Base-by-base conservation (phyloP, 805 yeast genomes). In the Saturnispora kantuleensis region DNA sequence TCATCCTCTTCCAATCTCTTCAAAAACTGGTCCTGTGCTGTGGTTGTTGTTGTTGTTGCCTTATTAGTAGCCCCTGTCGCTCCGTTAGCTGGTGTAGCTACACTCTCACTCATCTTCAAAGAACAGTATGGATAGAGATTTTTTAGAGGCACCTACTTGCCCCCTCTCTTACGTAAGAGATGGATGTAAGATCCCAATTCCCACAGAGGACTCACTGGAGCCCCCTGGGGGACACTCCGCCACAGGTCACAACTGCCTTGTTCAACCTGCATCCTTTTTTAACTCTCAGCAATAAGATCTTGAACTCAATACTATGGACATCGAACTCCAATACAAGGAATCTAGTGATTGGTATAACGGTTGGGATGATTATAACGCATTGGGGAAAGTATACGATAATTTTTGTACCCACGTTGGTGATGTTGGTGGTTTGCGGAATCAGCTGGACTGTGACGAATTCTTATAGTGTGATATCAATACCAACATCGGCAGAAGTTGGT, bases 1-100 rank as follows among this genome's bases (percentile, higher is more conserved):
- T 90, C 97, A 58, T 90, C 97, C 56, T 90, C 96, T 60, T 90
- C 97, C 40, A 90, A 68, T 2, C 94, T 77, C 56, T 81, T 84
- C 58, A 84, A 69, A 36, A 63, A 52, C 38, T 51, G 65, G 2
- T 45, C 46, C 31, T 48, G 51, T 10, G 39, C 32, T 17, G 46
- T 21, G 33, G 32, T 39, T 10, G 29, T 10, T 12, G 35, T 36
- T 10, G 43, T 18, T 31, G 31, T 38, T 31, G 13, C n/a, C 31
- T 40, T 21, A 7, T 4, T 21, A 7, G 26, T 6, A 2, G 26
- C 2, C 26, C 6, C 26, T 21, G 26, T 21, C 8, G 26, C 26
- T 21, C 26, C 26, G 8, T 21, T 21, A 21, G 2, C 8, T 21
- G 26, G 8, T 4, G 26, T 21, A 21, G 26, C 26, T 21, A 21